Conservation (phyloP, 2,329 filamentous ascomycete genomes). For the Apiospora pterosperma region DNA sequence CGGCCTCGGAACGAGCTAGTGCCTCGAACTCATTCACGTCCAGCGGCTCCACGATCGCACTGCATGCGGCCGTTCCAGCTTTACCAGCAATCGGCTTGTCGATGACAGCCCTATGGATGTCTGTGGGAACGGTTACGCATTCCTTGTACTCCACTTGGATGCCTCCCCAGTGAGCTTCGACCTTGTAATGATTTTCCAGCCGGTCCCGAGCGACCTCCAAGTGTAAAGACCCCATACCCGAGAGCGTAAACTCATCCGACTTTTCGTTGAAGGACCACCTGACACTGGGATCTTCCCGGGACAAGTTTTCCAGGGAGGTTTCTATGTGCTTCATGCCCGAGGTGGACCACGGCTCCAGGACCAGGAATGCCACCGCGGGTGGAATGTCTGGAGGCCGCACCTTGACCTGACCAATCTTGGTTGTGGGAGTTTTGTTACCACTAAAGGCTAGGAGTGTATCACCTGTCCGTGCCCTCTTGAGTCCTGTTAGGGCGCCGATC, state of each 20-base stretch:
- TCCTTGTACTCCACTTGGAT: constrained; percentile 97
- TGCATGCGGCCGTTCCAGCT: constrained; percentile 72
- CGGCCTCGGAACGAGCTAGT: constrained; percentile 39
- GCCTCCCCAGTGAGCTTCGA: constrained; percentile 78
- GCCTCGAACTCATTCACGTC: constrained; percentile 35
- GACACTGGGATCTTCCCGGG: constrained; percentile 90
- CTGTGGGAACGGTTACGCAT: constrained; percentile 59
- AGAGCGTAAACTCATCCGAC: constrained; percentile 87
- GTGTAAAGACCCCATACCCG: constrained; percentile 95
- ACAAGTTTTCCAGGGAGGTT: constrained; percentile 70
- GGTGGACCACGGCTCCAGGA: constrained; percentile 76
- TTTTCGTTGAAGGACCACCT: constrained; percentile 83
- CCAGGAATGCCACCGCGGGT: constrained; percentile 94
- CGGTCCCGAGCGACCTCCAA: constrained; percentile 89
- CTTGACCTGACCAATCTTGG: constrained; percentile 70
- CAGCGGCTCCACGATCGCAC: constrained; percentile 62
- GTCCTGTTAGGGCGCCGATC: constrained; percentile 87
- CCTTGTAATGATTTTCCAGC: constrained; percentile 85
- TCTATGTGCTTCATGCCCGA: constrained; percentile 78
- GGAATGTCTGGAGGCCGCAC: constrained; percentile 86
- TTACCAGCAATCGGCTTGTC: constrained; percentile 81
- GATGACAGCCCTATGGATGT: constrained; percentile 59
- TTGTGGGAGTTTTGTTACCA: constrained; percentile 58
- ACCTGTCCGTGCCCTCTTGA: constrained; percentile 89
- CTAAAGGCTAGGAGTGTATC: constrained; percentile 82